Percentiles rank a stretch among this genome's conserved stretches.
phyloP scores from a whole-genome alignment of 805 yeast species.

The Metschnikowia santaceciliae region DNA sequence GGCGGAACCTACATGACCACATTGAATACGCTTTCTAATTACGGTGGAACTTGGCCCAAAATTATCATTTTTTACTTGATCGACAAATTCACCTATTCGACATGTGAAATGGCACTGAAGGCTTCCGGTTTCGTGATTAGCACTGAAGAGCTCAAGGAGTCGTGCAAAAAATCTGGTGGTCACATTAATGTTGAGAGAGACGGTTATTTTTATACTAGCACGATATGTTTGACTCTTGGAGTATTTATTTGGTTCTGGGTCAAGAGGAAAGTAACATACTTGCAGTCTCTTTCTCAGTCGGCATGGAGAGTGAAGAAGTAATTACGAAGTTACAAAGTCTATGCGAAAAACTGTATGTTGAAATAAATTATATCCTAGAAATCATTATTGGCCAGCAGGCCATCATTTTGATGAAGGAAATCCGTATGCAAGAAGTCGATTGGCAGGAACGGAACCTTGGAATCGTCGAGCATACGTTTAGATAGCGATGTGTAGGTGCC shows the following conservation, averaged over 20 bases:
- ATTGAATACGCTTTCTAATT: constrained; percentile 82
- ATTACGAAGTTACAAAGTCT: not conserved
- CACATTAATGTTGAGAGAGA: constrained; percentile 53
- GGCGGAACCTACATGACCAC: constrained; percentile 99
- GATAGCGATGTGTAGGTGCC: constrained; percentile 37
- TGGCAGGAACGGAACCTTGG: constrained; percentile 39
- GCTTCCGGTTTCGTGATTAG: not conserved
- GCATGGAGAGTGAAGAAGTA: constrained; percentile 63
- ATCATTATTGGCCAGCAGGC: constrained; percentile 7
- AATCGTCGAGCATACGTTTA: constrained; percentile 32
- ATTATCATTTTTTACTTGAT: constrained; percentile 75
- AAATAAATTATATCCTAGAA: not conserved
- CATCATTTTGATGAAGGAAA: constrained; percentile 14
- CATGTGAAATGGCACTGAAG: constrained; percentile 42
- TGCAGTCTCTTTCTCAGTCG: constrained; percentile 69
- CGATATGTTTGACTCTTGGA: constrained; percentile 68
- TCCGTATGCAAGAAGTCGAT: constrained; percentile 38
- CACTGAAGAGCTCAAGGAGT: constrained; percentile 38
- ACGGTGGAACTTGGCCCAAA: constrained; percentile 98
- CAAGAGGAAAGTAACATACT: constrained; percentile 51
- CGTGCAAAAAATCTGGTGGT: constrained; percentile 57
- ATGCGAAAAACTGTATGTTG: not conserved
- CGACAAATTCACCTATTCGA: constrained; percentile 67
- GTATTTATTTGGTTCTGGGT: constrained; percentile 64
- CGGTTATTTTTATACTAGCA: constrained; percentile 80